Percentiles rank a stretch among this genome's conserved stretches.
phyloP scores from a whole-genome alignment of 306 rosid species.

The Castanea sativa region DNA sequence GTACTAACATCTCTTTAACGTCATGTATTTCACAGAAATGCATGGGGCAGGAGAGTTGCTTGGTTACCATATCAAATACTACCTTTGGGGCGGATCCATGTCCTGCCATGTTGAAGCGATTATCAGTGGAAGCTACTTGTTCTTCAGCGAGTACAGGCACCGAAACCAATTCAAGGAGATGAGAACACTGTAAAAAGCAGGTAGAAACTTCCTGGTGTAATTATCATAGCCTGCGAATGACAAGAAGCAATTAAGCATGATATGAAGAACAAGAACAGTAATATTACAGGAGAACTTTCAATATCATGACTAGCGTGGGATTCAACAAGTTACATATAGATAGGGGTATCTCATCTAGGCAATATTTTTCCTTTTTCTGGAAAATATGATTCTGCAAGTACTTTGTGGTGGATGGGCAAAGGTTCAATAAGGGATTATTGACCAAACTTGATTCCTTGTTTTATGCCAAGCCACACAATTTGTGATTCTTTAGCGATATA shows the following conservation, averaged over 20 bases:
- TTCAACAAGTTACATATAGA: background rate
- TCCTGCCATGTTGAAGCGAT: slow-evolving; percentile 32
- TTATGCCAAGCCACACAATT: background rate
- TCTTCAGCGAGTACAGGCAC: slow-evolving; percentile 21
- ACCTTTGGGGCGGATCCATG: slow-evolving; percentile 43
- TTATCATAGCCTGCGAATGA: background rate
- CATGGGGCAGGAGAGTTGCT: slow-evolving; percentile 35
- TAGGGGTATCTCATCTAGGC: background rate
- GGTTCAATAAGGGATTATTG: background rate
- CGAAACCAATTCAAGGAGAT: slow-evolving; percentile 21
- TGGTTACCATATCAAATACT: slow-evolving; percentile 21
- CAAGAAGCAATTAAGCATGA: background rate
- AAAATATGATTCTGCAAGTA: background rate
- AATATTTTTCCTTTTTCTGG: background rate
- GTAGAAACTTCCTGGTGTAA: background rate
- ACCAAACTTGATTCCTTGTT: background rate
- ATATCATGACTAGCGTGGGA: background rate
- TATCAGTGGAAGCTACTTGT: slow-evolving; percentile 39
- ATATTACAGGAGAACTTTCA: slow-evolving; percentile 3
- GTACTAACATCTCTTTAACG: background rate
- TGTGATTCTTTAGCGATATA: background rate
- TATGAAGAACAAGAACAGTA: slow-evolving; percentile 9
- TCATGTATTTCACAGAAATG: slow-evolving; percentile 30
- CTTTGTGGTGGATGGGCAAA: background rate
- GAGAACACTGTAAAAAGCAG: slow-evolving; percentile 20